Conservation (phyloP, 805 yeast genomes). For the Cyberlindnera mississippiensis region DNA sequence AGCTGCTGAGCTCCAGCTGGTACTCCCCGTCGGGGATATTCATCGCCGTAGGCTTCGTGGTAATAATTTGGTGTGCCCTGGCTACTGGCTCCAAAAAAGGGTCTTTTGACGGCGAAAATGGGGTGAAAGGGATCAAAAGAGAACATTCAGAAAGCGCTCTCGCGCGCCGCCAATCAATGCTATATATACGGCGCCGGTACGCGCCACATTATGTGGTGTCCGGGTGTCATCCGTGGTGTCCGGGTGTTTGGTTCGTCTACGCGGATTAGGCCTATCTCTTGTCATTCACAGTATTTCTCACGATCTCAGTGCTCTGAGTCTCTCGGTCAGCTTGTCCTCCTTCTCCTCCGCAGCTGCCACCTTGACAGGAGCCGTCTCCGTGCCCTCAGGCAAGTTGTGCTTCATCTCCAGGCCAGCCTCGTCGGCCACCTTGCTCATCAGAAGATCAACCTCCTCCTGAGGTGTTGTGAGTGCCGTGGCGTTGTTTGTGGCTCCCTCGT, state of each 20-base stretch:
- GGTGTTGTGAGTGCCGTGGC: conserved; percentile 89
- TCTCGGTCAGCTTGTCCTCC: conserved; percentile 84
- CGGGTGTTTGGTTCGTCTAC: too few relatives aligned
- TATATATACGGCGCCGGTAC: too few relatives aligned
- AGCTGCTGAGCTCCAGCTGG: conserved; percentile 20
- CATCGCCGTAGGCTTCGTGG: neutral
- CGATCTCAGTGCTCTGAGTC: conserved; percentile 76
- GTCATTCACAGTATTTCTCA: conserved; percentile 1
- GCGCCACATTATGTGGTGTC: too few relatives aligned
- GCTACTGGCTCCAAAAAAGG: too few relatives aligned
- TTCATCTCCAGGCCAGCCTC: conserved; percentile 94
- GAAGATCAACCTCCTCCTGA: conserved; percentile 88
- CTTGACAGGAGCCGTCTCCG: conserved; percentile 48
- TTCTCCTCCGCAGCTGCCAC: conserved; percentile 60
- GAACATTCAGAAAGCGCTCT: too few relatives aligned
- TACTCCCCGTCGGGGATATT: conserved; percentile 27
- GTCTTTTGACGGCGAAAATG: too few relatives aligned
- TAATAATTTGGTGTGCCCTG: too few relatives aligned
- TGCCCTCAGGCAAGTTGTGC: conserved; percentile 60
- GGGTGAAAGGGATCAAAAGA: too few relatives aligned
- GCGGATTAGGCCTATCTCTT: too few relatives aligned
- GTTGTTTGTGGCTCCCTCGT: conserved; percentile 84
- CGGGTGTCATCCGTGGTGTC: too few relatives aligned
- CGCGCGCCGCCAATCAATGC: too few relatives aligned
- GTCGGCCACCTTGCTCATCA: conserved; percentile 91